A percentile compares a stretch with the other conserved stretches of the same genome.
Evolutionary conservation across 2,329 filamentous ascomycete species (phyloP).

Genomic region (Microdochium nivale): DNA sequence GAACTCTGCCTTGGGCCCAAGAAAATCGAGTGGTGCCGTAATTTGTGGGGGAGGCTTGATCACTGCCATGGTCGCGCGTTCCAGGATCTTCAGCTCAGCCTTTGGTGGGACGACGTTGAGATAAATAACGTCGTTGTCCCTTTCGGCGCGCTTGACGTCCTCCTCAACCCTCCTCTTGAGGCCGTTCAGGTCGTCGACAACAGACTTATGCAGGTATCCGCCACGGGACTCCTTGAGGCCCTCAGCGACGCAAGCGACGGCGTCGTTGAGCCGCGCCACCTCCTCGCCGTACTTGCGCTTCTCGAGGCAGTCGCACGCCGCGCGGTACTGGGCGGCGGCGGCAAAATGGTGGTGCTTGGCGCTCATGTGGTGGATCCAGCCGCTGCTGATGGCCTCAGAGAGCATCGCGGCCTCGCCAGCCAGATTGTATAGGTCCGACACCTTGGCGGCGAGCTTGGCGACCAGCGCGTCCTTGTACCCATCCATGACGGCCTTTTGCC

Average conservation of each 20-base stretch:
- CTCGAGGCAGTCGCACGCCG: slow-evolving; percentile 83
- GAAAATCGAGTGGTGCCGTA: slow-evolving; percentile 66
- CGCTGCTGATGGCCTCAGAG: slow-evolving; percentile 80
- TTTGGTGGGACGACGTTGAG: slow-evolving; percentile 74
- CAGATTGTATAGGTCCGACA: slow-evolving; percentile 82
- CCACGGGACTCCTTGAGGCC: slow-evolving; percentile 72
- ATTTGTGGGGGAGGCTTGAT: slow-evolving; percentile 75
- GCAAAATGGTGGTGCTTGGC: slow-evolving; percentile 98
- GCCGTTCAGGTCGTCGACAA: slow-evolving; percentile 73
- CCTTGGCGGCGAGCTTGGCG: slow-evolving; percentile 63
- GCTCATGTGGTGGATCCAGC: slow-evolving; percentile 97
- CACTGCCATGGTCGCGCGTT: slow-evolving; percentile 82
- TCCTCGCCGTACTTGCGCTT: slow-evolving; percentile 95
- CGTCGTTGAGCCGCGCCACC: slow-evolving; percentile 76
- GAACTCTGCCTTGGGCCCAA: slow-evolving; percentile 74
- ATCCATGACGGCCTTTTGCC: slow-evolving; percentile 95
- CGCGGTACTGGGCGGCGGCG: slow-evolving; percentile 86
- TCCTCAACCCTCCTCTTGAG: slow-evolving; percentile 77
- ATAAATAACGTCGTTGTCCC: slow-evolving; percentile 95
- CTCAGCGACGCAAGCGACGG: slow-evolving; percentile 73
- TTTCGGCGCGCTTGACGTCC: slow-evolving; percentile 85
- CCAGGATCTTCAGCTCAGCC: slow-evolving; percentile 75
- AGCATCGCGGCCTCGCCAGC: slow-evolving; percentile 81
- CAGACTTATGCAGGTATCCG: slow-evolving; percentile 69
- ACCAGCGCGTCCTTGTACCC: slow-evolving; percentile 75